Evolutionary conservation across 2,329 filamentous ascomycete genomes (phyloP), one percentile per base, ranked within the genome.

Genomic region (Nannizziopsis barbatae): DNA sequence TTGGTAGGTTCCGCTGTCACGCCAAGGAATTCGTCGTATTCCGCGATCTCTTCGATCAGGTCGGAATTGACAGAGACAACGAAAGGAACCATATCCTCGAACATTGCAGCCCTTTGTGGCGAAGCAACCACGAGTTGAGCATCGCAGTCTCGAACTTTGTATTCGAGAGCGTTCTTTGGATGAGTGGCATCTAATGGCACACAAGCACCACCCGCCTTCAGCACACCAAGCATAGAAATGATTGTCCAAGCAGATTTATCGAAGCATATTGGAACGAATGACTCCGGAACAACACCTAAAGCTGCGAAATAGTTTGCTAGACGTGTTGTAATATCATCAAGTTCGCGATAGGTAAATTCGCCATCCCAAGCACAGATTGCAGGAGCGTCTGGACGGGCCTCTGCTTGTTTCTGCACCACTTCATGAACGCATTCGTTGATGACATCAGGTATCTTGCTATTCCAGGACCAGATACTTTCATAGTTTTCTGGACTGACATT

Each of bases 1-100:
- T 90, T 84, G 52, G 85, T 81, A 40, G 86, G 66, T 56, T 85
- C 81, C 56, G 78, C 71, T 5, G 78, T 74, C 2, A 71, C 42
- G 27, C 31, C 31, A 17, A 20, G n/a, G 40, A 43, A 45, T 3
- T 44, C 49, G 11, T 48, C 32, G 37, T 49, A 47, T 33, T 37
- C 30, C 14, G 37, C 35, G 27, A 46, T 46, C 9, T 48, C 32
- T 3, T 49, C 33, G 8, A 49, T 12, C 3, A 46, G 40, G 5
- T 51, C 43, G 33, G 53, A 55, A 17, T 57, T 58, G 11, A 67
- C 58, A 0, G 62, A 52, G 3, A 67, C 56, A 4, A 71, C 65
- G 47, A 67, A 66, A 1, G 68, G 63, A 2, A 68, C 65, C 2
- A 62, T 61, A 32, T 65, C 64, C 42, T 71, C 66, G 9, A 72